Base-by-base conservation (phyloP, 495 filamentous ascomycete genomes). In the Talaromyces trachyspermus region DNA sequence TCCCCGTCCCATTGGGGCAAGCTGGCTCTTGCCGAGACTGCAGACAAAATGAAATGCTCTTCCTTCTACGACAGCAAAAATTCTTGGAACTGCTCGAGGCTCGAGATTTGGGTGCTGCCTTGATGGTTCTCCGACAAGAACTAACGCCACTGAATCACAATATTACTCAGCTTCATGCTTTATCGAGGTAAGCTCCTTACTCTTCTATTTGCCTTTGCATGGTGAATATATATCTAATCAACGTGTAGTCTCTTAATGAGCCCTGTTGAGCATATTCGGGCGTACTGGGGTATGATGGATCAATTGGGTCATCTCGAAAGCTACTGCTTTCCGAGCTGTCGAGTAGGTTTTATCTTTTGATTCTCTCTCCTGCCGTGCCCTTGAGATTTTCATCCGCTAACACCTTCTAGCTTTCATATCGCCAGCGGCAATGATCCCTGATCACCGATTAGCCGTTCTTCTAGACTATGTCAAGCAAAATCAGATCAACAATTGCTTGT, bases 401-500 rank as follows among this genome's bases (percentile, higher is more conserved):
- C 43, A 44, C 14, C 8, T 17, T 7, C 8, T 45, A 94, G 88
- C 76, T 70, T 95, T 79, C 25, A 94, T 99, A 49, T 94, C 94
- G 3, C 92, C 92, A 1, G 89, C 88, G n/a, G 86, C 95, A 19
- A 97, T 99, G 94, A 87, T 99, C 41, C 94, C 92, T 4, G 86
- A 94, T 54, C 88, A 94, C 62, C 86, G 92, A 10, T 72, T 99
- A n/a, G 88, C 87, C 6, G 70, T 78, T 20, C 65, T 99, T n/a
- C 66, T 99, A 41, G 73, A 86, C 40, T 78, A 91, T 47, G 79
- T 94, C 22, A 95, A 96, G 57, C 69, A 80, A 40, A 77, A 71
- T 45, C 91, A 95, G 64, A 86, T 97, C 36, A 76, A 79, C 40
- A 74, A 78, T 30, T 99, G 92, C 56, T 65, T 88, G 36, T 99